phyloP scores from a whole-genome alignment of 2,329 filamentous ascomycete species.

The Ambrosiella cleistominuta region DNA sequence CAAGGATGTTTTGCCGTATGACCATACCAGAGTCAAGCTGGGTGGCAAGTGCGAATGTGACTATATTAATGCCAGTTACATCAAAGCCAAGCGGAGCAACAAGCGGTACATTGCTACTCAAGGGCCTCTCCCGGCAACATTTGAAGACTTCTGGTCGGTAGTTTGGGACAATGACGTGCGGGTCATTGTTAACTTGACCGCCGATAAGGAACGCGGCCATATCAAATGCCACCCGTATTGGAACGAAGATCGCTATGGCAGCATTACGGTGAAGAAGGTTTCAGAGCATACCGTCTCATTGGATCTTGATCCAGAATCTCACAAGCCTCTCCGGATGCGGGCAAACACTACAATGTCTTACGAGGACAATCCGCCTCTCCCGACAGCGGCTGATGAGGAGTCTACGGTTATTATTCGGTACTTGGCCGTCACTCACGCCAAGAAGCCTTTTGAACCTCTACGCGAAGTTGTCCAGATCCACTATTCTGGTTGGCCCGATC shows the following conservation, averaged over 20 bases:
- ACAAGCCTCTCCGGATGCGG: conserved; percentile 22
- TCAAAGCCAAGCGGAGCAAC: conserved; percentile 63
- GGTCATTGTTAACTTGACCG: conserved; percentile 91
- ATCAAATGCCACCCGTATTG: conserved; percentile 93
- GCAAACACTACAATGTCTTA: conserved; percentile 17
- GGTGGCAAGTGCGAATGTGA: conserved; percentile 53
- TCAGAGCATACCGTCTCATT: conserved; percentile 72
- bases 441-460: conserved; percentile 66
- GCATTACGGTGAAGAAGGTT: conserved; percentile 54
- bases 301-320: conserved; percentile 34
- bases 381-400: conserved; percentile 16
- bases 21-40: conserved; percentile 75
- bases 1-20: conserved; percentile 93
- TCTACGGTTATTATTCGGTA: conserved; percentile 73
- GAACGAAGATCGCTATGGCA: conserved; percentile 61
- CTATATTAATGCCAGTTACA: conserved; percentile 86
- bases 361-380: conserved; percentile 10
- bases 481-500: conserved; percentile 94
- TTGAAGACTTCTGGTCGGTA: conserved; percentile 93
- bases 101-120: conserved; percentile 94
- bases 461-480: conserved; percentile 90
- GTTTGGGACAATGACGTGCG: conserved; percentile 94
- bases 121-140: conserved; percentile 80
- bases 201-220: conserved; percentile 82
- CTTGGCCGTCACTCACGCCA: conserved; percentile 62